Evolutionary conservation across 306 rosid species (phyloP), one percentile per base, ranked within the genome.

Genomic region (Cucumis melo): DNA sequence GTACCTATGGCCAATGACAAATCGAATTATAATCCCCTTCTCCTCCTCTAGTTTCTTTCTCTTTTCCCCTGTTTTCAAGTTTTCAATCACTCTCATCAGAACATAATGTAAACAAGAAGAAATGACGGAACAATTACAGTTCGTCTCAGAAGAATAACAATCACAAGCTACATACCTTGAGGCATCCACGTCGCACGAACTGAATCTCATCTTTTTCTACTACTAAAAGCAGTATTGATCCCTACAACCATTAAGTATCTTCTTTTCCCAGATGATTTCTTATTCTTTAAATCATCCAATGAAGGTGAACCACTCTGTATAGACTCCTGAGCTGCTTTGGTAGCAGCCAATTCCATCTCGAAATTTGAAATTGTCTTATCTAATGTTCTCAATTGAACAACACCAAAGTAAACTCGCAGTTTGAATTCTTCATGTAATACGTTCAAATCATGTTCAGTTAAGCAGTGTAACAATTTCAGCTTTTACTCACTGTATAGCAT

Each of bases 1-100:
- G n/a, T n/a, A n/a, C n/a, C n/a, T n/a, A n/a, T n/a, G n/a, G n/a
- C n/a, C n/a, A n/a, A n/a, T n/a, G 83, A 89, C 97, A 64, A 95
- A 95, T 62, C 98, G 98, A 19, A 88, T 79, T 65, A 95, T 87
- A 64, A 92, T 92, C 72, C 99, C 99, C 89, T 95, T 92, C 86
- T 95, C 98, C 84, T 93, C 99, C 87, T 94, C 99, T 50, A 92
- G 88, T 86, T 81, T 92, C 92, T 87, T 95, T 83, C 91, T 88
- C 84, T 89, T 90, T 62, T 94, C 98, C 53, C 98, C 98, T 94
- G 51, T 84, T 70, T 79, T 78, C 80, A 83, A 54, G 63, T 65
- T 78, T 78, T 77, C 78, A 77, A 59, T 3, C 17, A 42, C 57
- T 24, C 83, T 80, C 81, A 74, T 80, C 74, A 63, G 50, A 65